phyloP scores from a whole-genome alignment of 164 flowering plant genomes.

The Annona squamosa region DNA sequence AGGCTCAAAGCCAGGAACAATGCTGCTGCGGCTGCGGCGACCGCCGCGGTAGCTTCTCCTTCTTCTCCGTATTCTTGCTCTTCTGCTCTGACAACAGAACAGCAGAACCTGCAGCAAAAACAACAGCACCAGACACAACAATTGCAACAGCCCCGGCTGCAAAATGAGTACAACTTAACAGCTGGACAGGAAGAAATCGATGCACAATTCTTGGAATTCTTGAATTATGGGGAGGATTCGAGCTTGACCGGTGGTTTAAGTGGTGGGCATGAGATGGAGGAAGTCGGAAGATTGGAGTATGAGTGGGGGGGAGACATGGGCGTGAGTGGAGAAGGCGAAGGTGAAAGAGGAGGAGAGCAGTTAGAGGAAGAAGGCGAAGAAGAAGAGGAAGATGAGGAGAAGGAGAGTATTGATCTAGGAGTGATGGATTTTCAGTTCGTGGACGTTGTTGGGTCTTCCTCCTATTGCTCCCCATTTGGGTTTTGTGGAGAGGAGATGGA shows the following conservation, averaged over 20 bases:
- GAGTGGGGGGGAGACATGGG: constrained; percentile 8
- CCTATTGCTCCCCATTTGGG: constrained; percentile 30
- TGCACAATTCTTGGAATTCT: constrained; percentile 7
- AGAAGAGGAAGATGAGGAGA: constrained; percentile 10
- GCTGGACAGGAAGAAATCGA: constrained; percentile 12
- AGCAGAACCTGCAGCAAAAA: constrained; percentile 9
- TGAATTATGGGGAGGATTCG: constrained; percentile 1
- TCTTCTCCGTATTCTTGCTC: not conserved
- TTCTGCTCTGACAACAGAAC: not conserved
- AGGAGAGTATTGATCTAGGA: constrained; percentile 14
- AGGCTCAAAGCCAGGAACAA: constrained; percentile 39
- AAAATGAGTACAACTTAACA: not conserved
- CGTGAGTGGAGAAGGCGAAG: not conserved
- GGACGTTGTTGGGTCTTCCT: constrained; percentile 22
- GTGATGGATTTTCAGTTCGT: constrained; percentile 30
- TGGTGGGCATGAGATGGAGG: not conserved
- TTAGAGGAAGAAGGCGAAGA: constrained; percentile 1
- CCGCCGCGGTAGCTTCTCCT: too few relatives aligned
- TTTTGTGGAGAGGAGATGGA: constrained; percentile 30
- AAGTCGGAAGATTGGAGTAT: constrained; percentile 3
- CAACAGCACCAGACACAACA: not conserved
- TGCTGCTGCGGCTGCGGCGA: not conserved
- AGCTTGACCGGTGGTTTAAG: not conserved
- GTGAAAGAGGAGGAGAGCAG: not conserved
- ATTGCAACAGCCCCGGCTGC: constrained; percentile 3